phyloP scores from a whole-genome alignment of 768 basidiomycete genomes.

The Pisolithus sp. region DNA sequence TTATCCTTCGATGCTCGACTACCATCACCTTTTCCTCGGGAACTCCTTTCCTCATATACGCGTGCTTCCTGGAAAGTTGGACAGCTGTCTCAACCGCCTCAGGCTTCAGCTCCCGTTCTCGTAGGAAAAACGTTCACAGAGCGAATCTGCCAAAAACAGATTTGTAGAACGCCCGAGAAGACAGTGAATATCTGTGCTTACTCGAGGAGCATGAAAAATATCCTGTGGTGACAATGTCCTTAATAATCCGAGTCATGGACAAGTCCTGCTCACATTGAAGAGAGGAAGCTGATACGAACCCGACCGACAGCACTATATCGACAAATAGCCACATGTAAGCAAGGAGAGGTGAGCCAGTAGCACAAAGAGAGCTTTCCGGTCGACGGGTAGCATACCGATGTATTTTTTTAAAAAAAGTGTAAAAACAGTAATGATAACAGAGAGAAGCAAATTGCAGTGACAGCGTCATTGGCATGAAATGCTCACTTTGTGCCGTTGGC shows the following conservation, averaged over 20 bases:
- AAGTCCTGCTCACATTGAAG: no score
- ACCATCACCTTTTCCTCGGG: slow-evolving; percentile 79
- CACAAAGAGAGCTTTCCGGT: slow-evolving; percentile 59
- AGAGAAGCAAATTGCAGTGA: background rate
- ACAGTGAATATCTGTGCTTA: slow-evolving; percentile 87
- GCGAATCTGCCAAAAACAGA: slow-evolving; percentile 88
- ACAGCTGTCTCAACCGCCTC: slow-evolving; percentile 93
- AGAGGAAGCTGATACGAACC: slow-evolving; percentile 30
- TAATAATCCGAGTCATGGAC: slow-evolving; percentile 13
- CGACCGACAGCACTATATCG: slow-evolving; percentile 65
- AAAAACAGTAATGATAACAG: slow-evolving; percentile 2
- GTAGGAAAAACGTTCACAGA: slow-evolving; percentile 89
- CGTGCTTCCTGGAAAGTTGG: slow-evolving; percentile 98
- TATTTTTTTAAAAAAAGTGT: slow-evolving; percentile 52
- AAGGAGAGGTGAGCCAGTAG: slow-evolving; percentile 1
- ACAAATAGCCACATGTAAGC: slow-evolving; percentile 4
- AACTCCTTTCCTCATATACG: slow-evolving; percentile 80
- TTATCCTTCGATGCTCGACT: slow-evolving; percentile 81
- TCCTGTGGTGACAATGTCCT: slow-evolving; percentile 90
- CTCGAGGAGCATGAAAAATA: slow-evolving; percentile 70
- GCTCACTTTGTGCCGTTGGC: slow-evolving; percentile 86
- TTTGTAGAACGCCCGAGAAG: slow-evolving; percentile 95
- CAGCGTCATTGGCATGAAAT: slow-evolving; percentile 28
- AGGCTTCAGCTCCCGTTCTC: slow-evolving; percentile 99
- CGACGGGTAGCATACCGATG: slow-evolving; percentile 98